Conservation (phyloP, 2,329 filamentous ascomycete genomes). For the Xylariaceae sp. region DNA sequence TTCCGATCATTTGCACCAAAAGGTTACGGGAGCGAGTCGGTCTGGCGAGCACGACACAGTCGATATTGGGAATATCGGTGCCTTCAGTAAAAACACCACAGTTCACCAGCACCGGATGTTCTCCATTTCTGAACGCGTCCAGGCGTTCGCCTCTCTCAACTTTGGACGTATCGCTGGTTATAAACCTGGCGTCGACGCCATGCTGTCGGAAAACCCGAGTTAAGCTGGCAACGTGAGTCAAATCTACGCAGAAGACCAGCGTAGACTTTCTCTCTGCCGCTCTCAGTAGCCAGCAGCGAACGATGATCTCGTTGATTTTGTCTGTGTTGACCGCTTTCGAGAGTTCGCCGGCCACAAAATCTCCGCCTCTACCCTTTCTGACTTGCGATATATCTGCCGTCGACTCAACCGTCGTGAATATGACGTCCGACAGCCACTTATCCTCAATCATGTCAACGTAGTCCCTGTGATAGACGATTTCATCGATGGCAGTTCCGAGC, state of each 20-base stretch:
- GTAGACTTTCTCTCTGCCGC: slow-evolving; percentile 73
- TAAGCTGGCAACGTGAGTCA: slow-evolving; percentile 71
- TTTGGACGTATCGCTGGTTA: slow-evolving; percentile 76
- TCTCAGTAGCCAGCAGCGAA: slow-evolving; percentile 79
- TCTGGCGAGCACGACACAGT: slow-evolving; percentile 81
- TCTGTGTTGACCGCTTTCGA: slow-evolving; percentile 78
- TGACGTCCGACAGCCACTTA: slow-evolving; percentile 85
- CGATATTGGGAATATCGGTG: slow-evolving; percentile 95
- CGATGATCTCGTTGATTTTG: slow-evolving; percentile 74
- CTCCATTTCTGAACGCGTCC: slow-evolving; percentile 66
- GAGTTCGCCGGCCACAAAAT: slow-evolving; percentile 75
- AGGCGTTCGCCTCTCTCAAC: slow-evolving; percentile 64
- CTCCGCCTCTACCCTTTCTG: slow-evolving; percentile 58
- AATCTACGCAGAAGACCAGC: slow-evolving; percentile 88
- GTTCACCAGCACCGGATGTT: slow-evolving; percentile 86
- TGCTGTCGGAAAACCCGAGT: slow-evolving; percentile 69
- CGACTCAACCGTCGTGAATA: slow-evolving; percentile 88
- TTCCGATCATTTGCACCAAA: slow-evolving; percentile 94
- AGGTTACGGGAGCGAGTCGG: slow-evolving; percentile 91
- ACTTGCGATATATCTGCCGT: slow-evolving; percentile 73
- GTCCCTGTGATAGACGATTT: slow-evolving; percentile 90
- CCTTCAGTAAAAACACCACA: slow-evolving; percentile 97
- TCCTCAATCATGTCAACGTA: slow-evolving; percentile 64
- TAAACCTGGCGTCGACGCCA: slow-evolving; percentile 76
- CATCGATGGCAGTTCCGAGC: slow-evolving; percentile 80